Base-by-base conservation (phyloP, 306 rosid genomes). In the Begonia peltatifolia region DNA sequence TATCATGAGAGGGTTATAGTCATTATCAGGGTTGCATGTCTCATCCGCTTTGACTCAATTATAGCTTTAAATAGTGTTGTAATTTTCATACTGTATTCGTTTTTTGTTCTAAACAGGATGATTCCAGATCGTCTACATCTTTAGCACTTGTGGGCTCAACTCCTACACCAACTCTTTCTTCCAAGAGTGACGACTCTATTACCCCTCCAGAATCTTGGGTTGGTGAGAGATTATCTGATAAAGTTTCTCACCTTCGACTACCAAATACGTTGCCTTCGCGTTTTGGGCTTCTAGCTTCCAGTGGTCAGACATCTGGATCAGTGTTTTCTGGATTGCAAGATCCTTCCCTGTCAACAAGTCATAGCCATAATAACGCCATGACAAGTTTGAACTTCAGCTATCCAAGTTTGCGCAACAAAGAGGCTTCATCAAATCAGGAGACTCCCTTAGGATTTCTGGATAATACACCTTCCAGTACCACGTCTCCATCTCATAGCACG, bases 171-270 rank as follows among this genome's bases (percentile, higher is more conserved):
- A 67, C 94, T 68, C 75, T 80, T 41, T 69, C 93, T 75, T 69
- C 93, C 23, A 92, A 77, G 69, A 79, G 50, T 52, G 96, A 92
- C 62, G 87, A 79, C 61, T 67, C 85, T 59, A 81, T 87, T 71
- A 92, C 99, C 54, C 99, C 96, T 77, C 96, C 99, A 12, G 99
- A 92, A 79, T 88, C 94, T 64, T 92, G 99, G 99, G 99, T 96
- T 47, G 96, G 99, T 23, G 99, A 92, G 87, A 79, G 61, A 74
- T 68, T 74, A 47, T 74, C 89, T 62, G 99, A 92, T 47, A 86
- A 83, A 65, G 81, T 74, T 73, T 47, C 74, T 57, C 77, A 66
- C 61, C 17, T 62, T 22, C 87, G 75, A 38, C 93, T 67, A 61
- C 71, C 86, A 50, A 65, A 57, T 62, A 66, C 69, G 66, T 72